Base-by-base conservation (phyloP, 1,284 basidiomycete species). In the Ganoderma meredithae region DNA sequence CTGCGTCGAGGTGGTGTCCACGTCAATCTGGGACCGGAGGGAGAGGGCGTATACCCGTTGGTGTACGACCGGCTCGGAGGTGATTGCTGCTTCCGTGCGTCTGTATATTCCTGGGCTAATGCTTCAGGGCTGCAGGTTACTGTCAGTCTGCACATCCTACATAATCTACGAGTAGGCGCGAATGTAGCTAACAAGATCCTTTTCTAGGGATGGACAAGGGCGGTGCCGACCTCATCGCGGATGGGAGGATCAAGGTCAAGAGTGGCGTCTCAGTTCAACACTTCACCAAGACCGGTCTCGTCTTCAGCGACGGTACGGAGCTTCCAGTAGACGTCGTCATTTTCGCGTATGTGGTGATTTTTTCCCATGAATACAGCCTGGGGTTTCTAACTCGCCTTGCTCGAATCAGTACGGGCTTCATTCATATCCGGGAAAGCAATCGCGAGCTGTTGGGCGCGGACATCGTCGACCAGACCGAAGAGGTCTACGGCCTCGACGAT, bases 161-260 rank as follows among this genome's bases (percentile, higher is more conserved):
- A 44, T 31, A 2, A 31, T 3, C 27, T 31, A 31, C 3, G 27
- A 9, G 27, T 49, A 49, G n/a, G 62, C 17, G 22, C 19, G 17
- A 25, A 17, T 13, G 31, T 13, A n/a, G 3, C 22, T 58, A 15
- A 40, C 41, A 31, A 19, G 1, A 7, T 44, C 17, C 0, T 39
- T 53, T 47, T 6, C 22, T 59, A 77, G 76, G 74, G 75, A 67
- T 75, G 22, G 83, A 85, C 69, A 81, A 83, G 27, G 84, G 84
- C 22, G 79, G 77, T 40, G 80, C 80, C 3, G 75, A 82, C 17
- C 77, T 88, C 49, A 88, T 94, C 70, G 83, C 85, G 8, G 87
- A 90, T 49, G 87, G 88, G 15, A 86, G 88, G 69, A 92, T 94
- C 78, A 91, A 92, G 74, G 79, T 94, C 59, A 91, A 92, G 76